Evolutionary conservation across 192 early-diverging fungal genomes (phyloP).

Genomic region (Entomortierella beljakovae): DNA sequence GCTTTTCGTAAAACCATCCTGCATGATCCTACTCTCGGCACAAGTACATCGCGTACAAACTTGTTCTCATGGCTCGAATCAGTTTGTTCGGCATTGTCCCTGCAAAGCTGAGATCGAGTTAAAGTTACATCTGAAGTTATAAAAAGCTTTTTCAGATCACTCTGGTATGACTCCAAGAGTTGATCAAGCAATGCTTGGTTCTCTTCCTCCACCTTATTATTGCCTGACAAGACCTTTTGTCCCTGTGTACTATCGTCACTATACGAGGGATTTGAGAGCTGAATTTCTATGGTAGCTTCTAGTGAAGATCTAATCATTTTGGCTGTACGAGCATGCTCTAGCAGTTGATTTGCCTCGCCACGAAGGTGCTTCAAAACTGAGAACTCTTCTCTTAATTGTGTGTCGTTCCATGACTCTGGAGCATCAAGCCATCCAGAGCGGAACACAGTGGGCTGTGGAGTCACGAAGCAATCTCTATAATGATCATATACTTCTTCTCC

Average conservation of each 20-base stretch:
- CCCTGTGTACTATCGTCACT: slow-evolving; percentile 8
- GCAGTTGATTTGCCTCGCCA: slow-evolving; percentile 59
- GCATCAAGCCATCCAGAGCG: slow-evolving; percentile 68
- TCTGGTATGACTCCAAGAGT: slow-evolving; percentile 24
- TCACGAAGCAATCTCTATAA: slow-evolving; percentile 48
- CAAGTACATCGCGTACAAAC: slow-evolving; percentile 18
- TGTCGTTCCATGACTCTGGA: slow-evolving; percentile 59
- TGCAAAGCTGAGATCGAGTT: slow-evolving; percentile 1
- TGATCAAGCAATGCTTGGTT: slow-evolving; percentile 7
- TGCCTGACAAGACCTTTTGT: neutral
- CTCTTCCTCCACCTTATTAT: slow-evolving; percentile 1
- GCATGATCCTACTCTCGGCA: slow-evolving; percentile 38
- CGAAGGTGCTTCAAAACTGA: slow-evolving; percentile 56
- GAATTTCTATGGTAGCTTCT: slow-evolving; percentile 62
- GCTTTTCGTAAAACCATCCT: slow-evolving; percentile 64
- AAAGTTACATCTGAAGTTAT: slow-evolving; percentile 60
- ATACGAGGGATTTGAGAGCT: slow-evolving; percentile 11
- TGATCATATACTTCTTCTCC: slow-evolving; percentile 83
- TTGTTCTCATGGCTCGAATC: neutral
- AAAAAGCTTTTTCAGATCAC: slow-evolving; percentile 61
- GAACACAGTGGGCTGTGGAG: slow-evolving; percentile 66
- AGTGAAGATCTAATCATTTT: slow-evolving; percentile 64
- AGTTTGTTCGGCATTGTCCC: neutral
- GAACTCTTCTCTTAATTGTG: slow-evolving; percentile 55
- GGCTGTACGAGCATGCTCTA: slow-evolving; percentile 65